Conservation (phyloP, 768 basidiomycete species). For the Tulasnella sp. region DNA sequence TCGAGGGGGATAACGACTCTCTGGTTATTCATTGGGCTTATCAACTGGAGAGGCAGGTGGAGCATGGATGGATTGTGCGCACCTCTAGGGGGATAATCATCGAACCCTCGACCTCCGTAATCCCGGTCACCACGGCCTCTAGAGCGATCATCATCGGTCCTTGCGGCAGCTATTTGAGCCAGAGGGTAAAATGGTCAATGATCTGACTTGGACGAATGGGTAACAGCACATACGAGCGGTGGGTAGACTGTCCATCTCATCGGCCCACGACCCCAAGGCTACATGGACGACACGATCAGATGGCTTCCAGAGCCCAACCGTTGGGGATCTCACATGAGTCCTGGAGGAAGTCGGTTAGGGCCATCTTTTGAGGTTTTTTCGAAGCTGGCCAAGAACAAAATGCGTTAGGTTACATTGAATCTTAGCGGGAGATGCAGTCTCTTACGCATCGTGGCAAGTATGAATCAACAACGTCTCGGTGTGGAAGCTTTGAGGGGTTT, state of each 20-base stretch:
- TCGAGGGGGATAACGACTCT: conserved; percentile 37
- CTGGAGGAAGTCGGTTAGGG: conserved; percentile 83
- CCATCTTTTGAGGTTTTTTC: conserved; percentile 85
- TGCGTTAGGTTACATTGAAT: neutral
- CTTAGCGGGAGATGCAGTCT: neutral
- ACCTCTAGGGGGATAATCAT: conserved; percentile 56
- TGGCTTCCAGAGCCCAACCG: conserved; percentile 19
- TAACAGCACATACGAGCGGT: conserved; percentile 64
- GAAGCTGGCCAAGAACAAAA: conserved; percentile 45
- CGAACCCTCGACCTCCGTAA: conserved; percentile 34
- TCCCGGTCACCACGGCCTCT: conserved; percentile 32
- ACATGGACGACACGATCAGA: neutral
- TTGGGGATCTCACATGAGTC: conserved; percentile 52
- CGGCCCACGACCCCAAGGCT: conserved; percentile 95
- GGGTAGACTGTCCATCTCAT: conserved; percentile 91
- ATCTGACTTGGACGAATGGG: conserved; percentile 4
- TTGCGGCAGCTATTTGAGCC: conserved; percentile 44
- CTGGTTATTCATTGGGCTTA: neutral
- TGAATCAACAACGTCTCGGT: neutral
- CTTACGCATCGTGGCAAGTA: conserved; percentile 16
- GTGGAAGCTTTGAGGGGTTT: neutral
- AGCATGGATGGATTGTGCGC: conserved; percentile 27
- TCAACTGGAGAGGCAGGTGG: no score
- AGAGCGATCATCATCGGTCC: conserved; percentile 53
- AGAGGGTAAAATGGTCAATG: neutral